phyloP scores from a whole-genome alignment of 31 red algal genomes.

The Asparagopsis taxiformis region DNA sequence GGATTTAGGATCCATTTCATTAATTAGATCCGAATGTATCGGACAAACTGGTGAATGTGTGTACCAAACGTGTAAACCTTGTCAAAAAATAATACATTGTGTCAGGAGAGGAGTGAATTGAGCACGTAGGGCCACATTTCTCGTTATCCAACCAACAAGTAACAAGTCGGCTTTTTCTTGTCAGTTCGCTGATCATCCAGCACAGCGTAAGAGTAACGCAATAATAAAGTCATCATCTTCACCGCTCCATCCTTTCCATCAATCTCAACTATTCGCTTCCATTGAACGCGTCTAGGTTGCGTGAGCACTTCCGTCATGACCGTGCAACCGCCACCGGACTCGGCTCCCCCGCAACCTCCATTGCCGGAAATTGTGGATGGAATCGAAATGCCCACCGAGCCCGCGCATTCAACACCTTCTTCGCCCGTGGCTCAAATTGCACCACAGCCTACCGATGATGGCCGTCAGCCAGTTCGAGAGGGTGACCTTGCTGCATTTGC shows the following conservation, averaged over 20 bases:
- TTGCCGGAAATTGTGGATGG: constrained; percentile 26
- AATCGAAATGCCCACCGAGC: constrained; percentile 3
- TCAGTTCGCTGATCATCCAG: too few species aligned
- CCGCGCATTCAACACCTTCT: constrained; percentile 14
- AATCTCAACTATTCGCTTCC: too few species aligned
- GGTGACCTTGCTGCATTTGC: constrained; percentile 70
- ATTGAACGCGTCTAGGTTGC: not conserved
- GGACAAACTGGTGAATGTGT: not conserved
- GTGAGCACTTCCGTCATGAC: not conserved
- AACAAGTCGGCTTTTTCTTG: too few species aligned
- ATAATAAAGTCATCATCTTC: too few species aligned
- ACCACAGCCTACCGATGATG: constrained; percentile 6
- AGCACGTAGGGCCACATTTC: too few species aligned
- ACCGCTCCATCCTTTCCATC: too few species aligned
- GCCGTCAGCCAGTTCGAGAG: constrained; percentile 9
- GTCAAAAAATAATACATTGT: too few species aligned
- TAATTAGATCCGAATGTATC: not conserved
- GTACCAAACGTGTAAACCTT: too few species aligned
- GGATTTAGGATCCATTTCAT: not conserved
- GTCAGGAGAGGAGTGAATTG: too few species aligned
- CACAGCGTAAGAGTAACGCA: too few species aligned
- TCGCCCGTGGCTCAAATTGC: constrained; percentile 5
- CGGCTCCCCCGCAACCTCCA: constrained; percentile 43
- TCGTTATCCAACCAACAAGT: too few species aligned
- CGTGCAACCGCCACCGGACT: not conserved